Conservation (phyloP, 2,329 filamentous ascomycete species). For the Coniochaeta ligniaria region DNA sequence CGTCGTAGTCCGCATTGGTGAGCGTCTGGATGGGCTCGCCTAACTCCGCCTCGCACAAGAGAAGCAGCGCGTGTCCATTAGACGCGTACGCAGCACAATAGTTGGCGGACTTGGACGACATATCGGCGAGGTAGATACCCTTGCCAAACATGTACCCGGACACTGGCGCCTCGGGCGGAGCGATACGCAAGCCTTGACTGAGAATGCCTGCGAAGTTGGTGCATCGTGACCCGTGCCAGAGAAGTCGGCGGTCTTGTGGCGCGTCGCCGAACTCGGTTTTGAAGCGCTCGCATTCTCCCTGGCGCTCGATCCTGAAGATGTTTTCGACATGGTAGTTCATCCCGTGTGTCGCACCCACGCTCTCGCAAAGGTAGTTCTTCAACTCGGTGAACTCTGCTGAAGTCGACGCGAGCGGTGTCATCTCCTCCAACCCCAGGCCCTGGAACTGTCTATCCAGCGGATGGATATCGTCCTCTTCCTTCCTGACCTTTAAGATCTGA, state of each 20-base stretch:
- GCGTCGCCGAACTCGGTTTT: conserved; percentile 31
- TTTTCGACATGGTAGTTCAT: conserved; percentile 55
- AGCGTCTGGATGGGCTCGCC: conserved; percentile 68
- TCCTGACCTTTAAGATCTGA: conserved; percentile 62
- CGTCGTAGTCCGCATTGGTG: conserved; percentile 47
- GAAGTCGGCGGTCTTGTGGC: conserved; percentile 55
- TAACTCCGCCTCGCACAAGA: conserved; percentile 80
- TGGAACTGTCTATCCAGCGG: conserved; percentile 66
- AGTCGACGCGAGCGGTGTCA: conserved; percentile 56
- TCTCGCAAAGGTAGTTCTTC: conserved; percentile 57
- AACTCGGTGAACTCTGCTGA: conserved; percentile 60
- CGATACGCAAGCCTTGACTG: conserved; percentile 82
- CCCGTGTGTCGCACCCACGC: conserved; percentile 60
- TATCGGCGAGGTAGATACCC: conserved; percentile 82
- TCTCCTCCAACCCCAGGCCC: conserved; percentile 66
- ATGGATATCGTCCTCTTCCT: conserved; percentile 47
- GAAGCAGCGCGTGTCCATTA: conserved; percentile 63
- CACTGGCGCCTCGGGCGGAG: conserved; percentile 74
- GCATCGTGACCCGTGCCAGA: conserved; percentile 81
- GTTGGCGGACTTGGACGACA: conserved; percentile 73
- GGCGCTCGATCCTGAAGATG: conserved; percentile 77
- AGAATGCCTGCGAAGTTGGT: conserved; percentile 87
- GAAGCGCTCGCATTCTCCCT: conserved; percentile 66
- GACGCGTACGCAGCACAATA: conserved; percentile 62
- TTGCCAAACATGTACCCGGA: conserved; percentile 86